Percentiles rank a stretch among this genome's conserved stretches.
phyloP scores from a whole-genome alignment of 176 grass and related monocot genomes.

The Elaeis guineensis region DNA sequence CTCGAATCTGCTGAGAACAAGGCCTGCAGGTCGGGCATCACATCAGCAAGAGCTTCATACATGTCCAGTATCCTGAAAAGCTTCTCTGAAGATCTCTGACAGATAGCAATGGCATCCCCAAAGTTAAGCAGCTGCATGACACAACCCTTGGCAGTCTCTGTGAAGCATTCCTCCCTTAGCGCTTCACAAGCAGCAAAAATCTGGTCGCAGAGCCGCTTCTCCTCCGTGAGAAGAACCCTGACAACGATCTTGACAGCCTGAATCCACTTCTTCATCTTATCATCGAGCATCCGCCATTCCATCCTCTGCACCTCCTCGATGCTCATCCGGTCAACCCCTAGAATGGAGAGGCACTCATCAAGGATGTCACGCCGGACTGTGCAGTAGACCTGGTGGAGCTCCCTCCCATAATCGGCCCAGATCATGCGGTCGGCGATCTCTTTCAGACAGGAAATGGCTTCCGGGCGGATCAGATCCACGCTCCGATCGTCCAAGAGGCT shows the following conservation, averaged over 20 bases:
- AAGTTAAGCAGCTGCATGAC: constrained; percentile 90
- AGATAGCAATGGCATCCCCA: constrained; percentile 77
- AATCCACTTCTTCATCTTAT: constrained; percentile 98
- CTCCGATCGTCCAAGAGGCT: constrained; percentile 53
- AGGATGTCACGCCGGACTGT: constrained; percentile 64
- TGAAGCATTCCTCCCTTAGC: constrained; percentile 67
- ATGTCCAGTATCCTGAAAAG: constrained; percentile 84
- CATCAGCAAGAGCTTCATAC: constrained; percentile 83
- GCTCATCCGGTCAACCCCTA: constrained; percentile 76
- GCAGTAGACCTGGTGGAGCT: constrained; percentile 73
- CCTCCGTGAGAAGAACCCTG: constrained; percentile 55
- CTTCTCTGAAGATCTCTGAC: constrained; percentile 66
- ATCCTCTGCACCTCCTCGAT: constrained; percentile 89
- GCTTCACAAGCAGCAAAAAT: constrained; percentile 58
- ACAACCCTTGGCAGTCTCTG: constrained; percentile 67
- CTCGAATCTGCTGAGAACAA: constrained; percentile 53
- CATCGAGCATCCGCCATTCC: constrained; percentile 76
- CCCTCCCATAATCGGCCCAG: constrained; percentile 47
- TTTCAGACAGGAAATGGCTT: constrained; percentile 40
- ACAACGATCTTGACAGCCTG: constrained; percentile 69
- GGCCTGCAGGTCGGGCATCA: constrained; percentile 62
- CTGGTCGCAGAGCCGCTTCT: constrained; percentile 58
- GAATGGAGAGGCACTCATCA: constrained; percentile 66
- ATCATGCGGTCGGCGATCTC: constrained; percentile 69
- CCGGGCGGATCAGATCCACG: constrained; percentile 61